Evolutionary conservation across 441 rosid genomes (phyloP).

Genomic region (Sinapis alba): DNA sequence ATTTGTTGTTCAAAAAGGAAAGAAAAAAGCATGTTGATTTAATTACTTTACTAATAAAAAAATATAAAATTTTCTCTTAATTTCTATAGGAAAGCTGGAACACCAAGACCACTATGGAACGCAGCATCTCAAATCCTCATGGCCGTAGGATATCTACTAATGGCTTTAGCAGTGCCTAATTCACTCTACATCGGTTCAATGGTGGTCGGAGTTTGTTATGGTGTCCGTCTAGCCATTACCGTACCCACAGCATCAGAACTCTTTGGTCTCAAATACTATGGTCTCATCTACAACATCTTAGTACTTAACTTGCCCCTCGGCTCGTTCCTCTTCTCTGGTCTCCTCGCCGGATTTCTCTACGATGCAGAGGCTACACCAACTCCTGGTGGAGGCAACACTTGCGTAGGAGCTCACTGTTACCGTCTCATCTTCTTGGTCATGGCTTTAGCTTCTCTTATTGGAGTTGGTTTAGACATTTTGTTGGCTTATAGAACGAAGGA

Average conservation of each 20-base stretch:
- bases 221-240: constrained; percentile 54
- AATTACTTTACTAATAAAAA: background rate
- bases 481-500: constrained; percentile 46
- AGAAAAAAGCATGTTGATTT: background rate
- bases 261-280: constrained; percentile 60
- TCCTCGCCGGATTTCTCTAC: constrained; percentile 53
- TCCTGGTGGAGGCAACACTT: constrained; percentile 54
- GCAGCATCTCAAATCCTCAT: constrained; percentile 57
- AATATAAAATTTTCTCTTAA: background rate
- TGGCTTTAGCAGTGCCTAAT: constrained; percentile 57
- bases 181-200: constrained; percentile 58
- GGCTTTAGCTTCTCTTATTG: constrained; percentile 49
- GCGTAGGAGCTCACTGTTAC: constrained; percentile 57
- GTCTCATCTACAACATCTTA: constrained; percentile 57
- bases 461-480: constrained; percentile 49
- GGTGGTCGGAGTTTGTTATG: constrained; percentile 56
- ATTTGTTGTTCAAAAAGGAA: background rate
- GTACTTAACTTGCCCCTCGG: constrained; percentile 60
- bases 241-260: constrained; percentile 58
- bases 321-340: constrained; percentile 62
- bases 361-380: constrained; percentile 48
- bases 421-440: constrained; percentile 52
- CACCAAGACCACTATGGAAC: constrained; percentile 58
- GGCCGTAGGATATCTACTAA: constrained; percentile 49
- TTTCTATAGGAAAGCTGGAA: constrained; percentile 47